Evolutionary conservation across 2,329 filamentous ascomycete genomes (phyloP).

Genomic region (Xylariaceae sp.): DNA sequence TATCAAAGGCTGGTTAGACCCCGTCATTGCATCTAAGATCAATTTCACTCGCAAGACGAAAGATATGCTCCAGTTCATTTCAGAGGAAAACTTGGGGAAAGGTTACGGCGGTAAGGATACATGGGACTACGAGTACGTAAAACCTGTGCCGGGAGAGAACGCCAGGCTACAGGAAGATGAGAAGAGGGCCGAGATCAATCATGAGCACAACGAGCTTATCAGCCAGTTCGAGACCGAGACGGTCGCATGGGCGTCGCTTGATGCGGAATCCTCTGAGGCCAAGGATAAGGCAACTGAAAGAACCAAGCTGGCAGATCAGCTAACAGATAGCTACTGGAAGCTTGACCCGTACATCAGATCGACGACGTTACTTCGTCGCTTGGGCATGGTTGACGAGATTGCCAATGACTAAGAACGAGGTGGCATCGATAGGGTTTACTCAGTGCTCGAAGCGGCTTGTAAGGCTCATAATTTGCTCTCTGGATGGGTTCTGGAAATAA

Average conservation of each 20-base stretch:
- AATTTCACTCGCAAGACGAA: conserved; percentile 14
- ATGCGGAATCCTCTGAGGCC: neutral
- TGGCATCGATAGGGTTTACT: no score
- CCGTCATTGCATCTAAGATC: conserved; percentile 16
- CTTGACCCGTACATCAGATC: conserved; percentile 19
- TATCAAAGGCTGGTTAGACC: conserved; percentile 16
- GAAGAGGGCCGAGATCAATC: conserved; percentile 8
- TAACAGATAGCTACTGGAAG: conserved; percentile 11
- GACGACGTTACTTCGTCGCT: conserved; percentile 10
- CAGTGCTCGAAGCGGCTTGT: neutral
- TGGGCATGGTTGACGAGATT: neutral
- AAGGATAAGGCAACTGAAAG: conserved; percentile 1
- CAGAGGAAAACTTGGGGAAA: conserved; percentile 10
- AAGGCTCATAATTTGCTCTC: no score
- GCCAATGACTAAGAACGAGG: no score
- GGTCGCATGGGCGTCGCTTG: conserved; percentile 5
- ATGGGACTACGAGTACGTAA: conserved; percentile 16
- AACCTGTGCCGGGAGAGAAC: conserved; percentile 14
- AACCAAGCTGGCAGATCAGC: conserved; percentile 3
- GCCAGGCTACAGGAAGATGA: conserved; percentile 4
- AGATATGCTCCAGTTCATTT: conserved; percentile 13
- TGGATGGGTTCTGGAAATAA: no score
- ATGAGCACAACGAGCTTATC: conserved; percentile 6
- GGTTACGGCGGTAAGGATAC: conserved; percentile 13
- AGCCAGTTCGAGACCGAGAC: conserved; percentile 13